A percentile compares a stretch with the other conserved stretches of the same genome.
Conservation (phyloP, 2,329 filamentous ascomycete genomes). For the Pseudodiploospora longispora region DNA sequence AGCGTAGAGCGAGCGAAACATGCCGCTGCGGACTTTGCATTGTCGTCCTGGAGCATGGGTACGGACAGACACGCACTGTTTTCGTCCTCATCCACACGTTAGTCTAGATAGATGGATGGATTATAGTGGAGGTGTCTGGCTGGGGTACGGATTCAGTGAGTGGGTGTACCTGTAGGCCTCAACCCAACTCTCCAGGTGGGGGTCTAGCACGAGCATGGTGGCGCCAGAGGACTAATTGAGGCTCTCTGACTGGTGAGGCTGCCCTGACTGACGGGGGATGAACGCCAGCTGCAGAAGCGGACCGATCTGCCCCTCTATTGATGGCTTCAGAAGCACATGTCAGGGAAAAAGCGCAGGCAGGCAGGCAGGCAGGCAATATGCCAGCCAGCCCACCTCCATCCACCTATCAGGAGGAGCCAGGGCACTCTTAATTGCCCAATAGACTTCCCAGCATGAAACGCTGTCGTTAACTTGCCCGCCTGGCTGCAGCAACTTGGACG, state of each 20-base stretch:
- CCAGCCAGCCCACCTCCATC: neutral
- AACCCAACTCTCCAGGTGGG: neutral
- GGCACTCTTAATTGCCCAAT: too few species aligned
- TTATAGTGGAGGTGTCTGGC: slow-evolving; percentile 1
- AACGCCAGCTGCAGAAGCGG: slow-evolving; percentile 7
- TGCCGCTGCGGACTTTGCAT: neutral
- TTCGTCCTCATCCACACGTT: too few species aligned
- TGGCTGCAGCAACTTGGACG: neutral
- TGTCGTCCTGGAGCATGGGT: too few species aligned
- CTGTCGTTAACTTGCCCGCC: too few species aligned
- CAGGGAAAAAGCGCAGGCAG: slow-evolving; percentile 16
- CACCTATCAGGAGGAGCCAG: too few species aligned
- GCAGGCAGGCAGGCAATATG: slow-evolving; percentile 6
- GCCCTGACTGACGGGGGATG: slow-evolving; percentile 1
- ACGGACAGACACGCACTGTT: too few species aligned
- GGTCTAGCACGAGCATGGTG: neutral
- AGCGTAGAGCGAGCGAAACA: slow-evolving; percentile 1
- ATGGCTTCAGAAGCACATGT: slow-evolving; percentile 16
- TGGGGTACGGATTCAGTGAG: neutral
- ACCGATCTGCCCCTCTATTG: slow-evolving; percentile 15
- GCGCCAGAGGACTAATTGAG: slow-evolving; percentile 3
- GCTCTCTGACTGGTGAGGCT: slow-evolving; percentile 6
- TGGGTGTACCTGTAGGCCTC: neutral
- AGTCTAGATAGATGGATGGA: too few species aligned
- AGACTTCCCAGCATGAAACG: too few species aligned